Base-by-base conservation (phyloP, 495 filamentous ascomycete species). In the Penicillium tannophilum region DNA sequence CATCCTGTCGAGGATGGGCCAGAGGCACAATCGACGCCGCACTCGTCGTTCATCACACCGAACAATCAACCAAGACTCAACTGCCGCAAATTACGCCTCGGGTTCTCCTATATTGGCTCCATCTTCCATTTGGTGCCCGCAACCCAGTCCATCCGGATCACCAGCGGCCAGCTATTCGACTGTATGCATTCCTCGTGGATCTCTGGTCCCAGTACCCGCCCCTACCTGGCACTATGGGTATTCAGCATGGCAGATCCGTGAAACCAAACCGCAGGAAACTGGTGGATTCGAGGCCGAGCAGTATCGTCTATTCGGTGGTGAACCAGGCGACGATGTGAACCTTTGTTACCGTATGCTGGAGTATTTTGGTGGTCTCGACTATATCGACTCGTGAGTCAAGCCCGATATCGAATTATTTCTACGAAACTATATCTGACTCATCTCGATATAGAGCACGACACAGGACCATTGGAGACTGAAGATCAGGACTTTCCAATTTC, bases 301-400 rank as follows among this genome's bases (percentile, higher is more conserved):
- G 56, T 78, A 56, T 64, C 78, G 76, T 54, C 69, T 79, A 19
- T 81, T 76, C 54, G 78, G 78, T 39, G 78, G 76, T 6, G 76
- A 76, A 61, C 78, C 78, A 20, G 76, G 78, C 26, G 76, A 81
- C 56, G 78, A 81, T 58, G 59, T 76, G 46, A 64, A 58, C 53
- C 72, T 81, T 16, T 79, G 76, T 60, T 73, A 77, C 59, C 72
- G 76, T 35, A 80, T 80, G 78, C 71, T 81, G 16, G 74, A 79
- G 58, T 79, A 76, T 54, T 81, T 81, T 43, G 76, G 69, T 60
- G 74, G 73, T 57, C 73, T 81, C 33, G 78, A 79, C 60, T 81
- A 77, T 64, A 79, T 81, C 61, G 63, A 79, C 55, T 64, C 72
- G 73, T 79, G 63, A 75, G 73, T 76, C 7, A 48, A 12, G 9